Base-by-base conservation (phyloP, 2,329 filamentous ascomycete genomes). In the Diaporthe humulicola region DNA sequence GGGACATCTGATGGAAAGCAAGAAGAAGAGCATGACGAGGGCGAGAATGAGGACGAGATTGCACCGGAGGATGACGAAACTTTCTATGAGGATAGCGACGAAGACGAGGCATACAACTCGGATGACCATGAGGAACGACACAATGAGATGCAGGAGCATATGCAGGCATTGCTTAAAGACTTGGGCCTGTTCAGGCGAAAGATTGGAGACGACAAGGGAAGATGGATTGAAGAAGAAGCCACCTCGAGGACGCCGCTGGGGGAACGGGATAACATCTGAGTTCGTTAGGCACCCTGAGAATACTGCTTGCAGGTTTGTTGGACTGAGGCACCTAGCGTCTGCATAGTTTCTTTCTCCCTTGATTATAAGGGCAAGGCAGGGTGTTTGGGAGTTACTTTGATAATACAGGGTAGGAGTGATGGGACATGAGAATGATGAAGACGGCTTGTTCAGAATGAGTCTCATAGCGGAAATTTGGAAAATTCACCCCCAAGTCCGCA, bases 141-240 rank as follows among this genome's bases (percentile, higher is more conserved):
- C 22, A 87, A 89, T 54, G 89, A 96, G 76, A 90, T 96, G 86
- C 94, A 98, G 81, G 92, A 92, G n/a, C 92, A 95, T 80, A 96
- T 98, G 88, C 92, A 96, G 78, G 92, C 93, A 48, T 89, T 98
- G 80, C 87, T 99, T 77, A 91, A 92, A 78, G 96, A 98, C 79
- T 82, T 98, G 72, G 90, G 90, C 40, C 83, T 96, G 81, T 97
- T 98, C 86, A 93, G 93, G 83, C 91, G 92, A 80, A 98, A 98
- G 86, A 91, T 98, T 77, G 92, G 91, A 9, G 95, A 97, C 79
- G 97, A 98, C 82, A 90, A 94, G 83, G 86, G 86, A 73, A 87
- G 94, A 52, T 97, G 94, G 80, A 79, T 94, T 79, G 93, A 95
- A 79, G 90, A 91, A 71, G 88, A 90, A 73, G 52, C n/a, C 10